Conservation (phyloP, 2,329 filamentous ascomycete genomes). For the Colletotrichum agaves region DNA sequence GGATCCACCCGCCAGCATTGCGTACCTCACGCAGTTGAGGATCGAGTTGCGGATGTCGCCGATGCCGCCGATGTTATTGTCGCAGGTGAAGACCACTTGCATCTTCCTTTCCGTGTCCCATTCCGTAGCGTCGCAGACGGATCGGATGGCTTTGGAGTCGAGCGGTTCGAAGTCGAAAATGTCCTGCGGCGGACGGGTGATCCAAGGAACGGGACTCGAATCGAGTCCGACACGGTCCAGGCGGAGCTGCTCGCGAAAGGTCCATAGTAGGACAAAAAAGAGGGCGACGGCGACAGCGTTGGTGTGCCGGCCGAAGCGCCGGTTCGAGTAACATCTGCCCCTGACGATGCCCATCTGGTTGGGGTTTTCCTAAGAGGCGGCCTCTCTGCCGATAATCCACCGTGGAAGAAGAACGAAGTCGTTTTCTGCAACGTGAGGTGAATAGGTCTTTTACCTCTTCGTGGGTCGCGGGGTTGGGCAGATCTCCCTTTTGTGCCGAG, state of each 20-base stretch:
- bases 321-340: not conserved
- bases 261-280: not conserved
- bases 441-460: not conserved
- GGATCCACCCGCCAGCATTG: conserved; percentile 50
- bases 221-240: conserved; percentile 15
- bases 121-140: conserved; percentile 39
- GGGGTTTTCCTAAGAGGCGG: not conserved
- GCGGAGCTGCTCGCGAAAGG: conserved; percentile 4
- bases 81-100: conserved; percentile 51
- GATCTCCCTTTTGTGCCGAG: not conserved
- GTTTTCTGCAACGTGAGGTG: not conserved
- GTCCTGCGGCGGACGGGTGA: not conserved
- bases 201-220: not conserved
- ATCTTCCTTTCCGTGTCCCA: conserved; percentile 39
- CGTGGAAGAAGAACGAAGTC: not conserved
- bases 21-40: conserved; percentile 53
- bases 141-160: conserved; percentile 40
- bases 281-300: not conserved
- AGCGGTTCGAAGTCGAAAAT: conserved; percentile 26
- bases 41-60: conserved; percentile 53
- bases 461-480: not conserved
- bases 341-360: conserved; percentile 3
- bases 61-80: conserved; percentile 51
- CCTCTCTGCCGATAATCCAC: not conserved
- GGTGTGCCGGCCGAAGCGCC: conserved; percentile 1